Percentiles rank a stretch among this genome's conserved stretches.
These are phyloP conservation scores for Paramecium sonneborni DNA, from an alignment of 73 alveolate genomes.

Conservation along the genomic window DNA sequence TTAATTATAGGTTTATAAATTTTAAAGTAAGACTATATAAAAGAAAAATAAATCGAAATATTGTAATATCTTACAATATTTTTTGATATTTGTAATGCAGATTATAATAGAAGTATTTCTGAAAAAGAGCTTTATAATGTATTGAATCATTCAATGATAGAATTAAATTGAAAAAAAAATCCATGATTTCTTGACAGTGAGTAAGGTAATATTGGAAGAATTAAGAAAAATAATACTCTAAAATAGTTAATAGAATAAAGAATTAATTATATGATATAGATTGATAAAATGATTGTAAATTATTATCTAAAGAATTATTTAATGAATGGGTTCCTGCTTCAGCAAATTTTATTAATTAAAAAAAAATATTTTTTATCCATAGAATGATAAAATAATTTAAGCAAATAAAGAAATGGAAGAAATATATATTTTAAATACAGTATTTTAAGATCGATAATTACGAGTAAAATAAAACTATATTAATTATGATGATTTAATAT, in stretches of 20 bases:
- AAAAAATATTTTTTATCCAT: constrained; percentile 69
- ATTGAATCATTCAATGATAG: constrained; percentile 80
- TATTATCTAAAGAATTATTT: constrained; percentile 75
- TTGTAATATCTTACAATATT: constrained; percentile 56
- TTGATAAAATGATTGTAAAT: constrained; percentile 80
- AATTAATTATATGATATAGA: constrained; percentile 67
- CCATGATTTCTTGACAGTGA: constrained; percentile 77
- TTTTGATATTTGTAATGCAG: constrained; percentile 88
- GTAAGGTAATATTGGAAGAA: constrained; percentile 76
- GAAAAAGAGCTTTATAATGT: constrained; percentile 81
- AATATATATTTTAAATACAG: background rate
- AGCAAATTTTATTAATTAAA: constrained; percentile 65
- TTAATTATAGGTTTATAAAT: constrained; percentile 84
- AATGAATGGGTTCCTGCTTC: constrained; percentile 70
- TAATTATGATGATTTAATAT: background rate
- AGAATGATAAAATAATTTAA: constrained; percentile 63
- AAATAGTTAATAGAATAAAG: constrained; percentile 73
- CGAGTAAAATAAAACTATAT: background rate
- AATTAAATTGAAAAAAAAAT: constrained; percentile 69
- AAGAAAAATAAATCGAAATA: constrained; percentile 79
- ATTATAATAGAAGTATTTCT: constrained; percentile 77
- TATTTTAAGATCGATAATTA: background rate
- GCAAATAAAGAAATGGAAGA: constrained; percentile 74
- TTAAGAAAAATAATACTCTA: constrained; percentile 65
- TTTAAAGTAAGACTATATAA: constrained; percentile 76